Percentiles rank a stretch among this genome's conserved stretches.
These are phyloP conservation scores for Phialophora tarda DNA, from an alignment of 2,329 filamentous ascomycete genomes.

Conservation along the genomic window DNA sequence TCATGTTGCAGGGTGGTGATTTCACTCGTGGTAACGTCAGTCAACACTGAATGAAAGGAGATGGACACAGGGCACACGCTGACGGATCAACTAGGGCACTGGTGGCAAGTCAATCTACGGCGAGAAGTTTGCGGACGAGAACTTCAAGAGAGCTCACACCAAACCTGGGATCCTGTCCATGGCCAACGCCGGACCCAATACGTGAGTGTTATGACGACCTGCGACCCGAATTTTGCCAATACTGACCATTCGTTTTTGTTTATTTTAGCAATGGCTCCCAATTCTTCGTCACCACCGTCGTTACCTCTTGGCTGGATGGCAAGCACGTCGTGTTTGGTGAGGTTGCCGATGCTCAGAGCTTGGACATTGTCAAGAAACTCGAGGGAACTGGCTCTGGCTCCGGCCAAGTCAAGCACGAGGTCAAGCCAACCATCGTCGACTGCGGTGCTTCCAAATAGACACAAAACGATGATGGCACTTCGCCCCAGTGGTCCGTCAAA, in stretches of 20 bases:
- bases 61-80: constrained; percentile 66
- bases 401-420: constrained; percentile 58
- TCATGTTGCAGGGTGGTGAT: constrained; percentile 74
- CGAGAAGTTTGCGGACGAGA: constrained; percentile 70
- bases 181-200: constrained; percentile 79
- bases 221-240: background rate
- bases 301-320: constrained; percentile 69
- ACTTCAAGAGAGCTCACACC: constrained; percentile 72
- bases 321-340: constrained; percentile 73
- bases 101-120: constrained; percentile 73
- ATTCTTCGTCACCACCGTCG: constrained; percentile 74
- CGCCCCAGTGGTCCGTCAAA: constrained; percentile 5
- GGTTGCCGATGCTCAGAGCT: constrained; percentile 62
- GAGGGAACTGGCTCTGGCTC: constrained; percentile 63
- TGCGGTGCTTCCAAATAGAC: constrained; percentile 49
- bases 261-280: constrained; percentile 68
- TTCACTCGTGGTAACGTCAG: constrained; percentile 69
- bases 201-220: constrained; percentile 56
- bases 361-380: constrained; percentile 63
- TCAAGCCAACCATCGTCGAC: constrained; percentile 61
- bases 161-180: constrained; percentile 69
- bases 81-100: constrained; percentile 78
- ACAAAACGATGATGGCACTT: background rate
- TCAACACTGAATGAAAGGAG: constrained; percentile 81
- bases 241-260: constrained; percentile 20